Conservation (phyloP, 345 rosid genomes). For the Gossypium stocksii region DNA sequence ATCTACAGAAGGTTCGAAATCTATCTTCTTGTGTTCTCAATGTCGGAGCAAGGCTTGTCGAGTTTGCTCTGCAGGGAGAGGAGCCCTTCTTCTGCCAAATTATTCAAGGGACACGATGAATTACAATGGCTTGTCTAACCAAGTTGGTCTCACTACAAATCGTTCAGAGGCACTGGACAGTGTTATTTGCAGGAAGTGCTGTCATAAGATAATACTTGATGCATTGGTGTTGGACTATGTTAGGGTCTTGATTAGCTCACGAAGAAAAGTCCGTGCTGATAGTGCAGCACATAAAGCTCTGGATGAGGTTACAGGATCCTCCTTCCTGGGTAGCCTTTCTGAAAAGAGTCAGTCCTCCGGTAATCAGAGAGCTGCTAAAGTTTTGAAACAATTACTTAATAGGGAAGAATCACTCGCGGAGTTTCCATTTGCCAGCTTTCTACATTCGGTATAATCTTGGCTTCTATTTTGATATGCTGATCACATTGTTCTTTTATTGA, state of each 20-base stretch:
- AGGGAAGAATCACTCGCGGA: slow-evolving; percentile 85
- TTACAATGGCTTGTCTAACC: slow-evolving; percentile 39
- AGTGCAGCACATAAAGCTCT: slow-evolving; percentile 62
- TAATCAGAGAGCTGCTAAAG: slow-evolving; percentile 25
- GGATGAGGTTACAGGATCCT: slow-evolving; percentile 54
- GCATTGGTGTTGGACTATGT: slow-evolving; percentile 78
- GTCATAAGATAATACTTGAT: slow-evolving; percentile 62
- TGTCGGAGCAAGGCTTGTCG: slow-evolving; percentile 75
- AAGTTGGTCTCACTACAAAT: slow-evolving; percentile 46
- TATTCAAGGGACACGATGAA: slow-evolving; percentile 43
- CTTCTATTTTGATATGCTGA: background rate
- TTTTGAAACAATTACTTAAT: slow-evolving; percentile 45
- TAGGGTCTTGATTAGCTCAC: slow-evolving; percentile 72
- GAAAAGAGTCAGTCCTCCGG: slow-evolving; percentile 37
- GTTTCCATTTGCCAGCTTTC: slow-evolving; percentile 85
- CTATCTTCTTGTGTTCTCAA: slow-evolving; percentile 54
- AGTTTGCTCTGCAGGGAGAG: slow-evolving; percentile 86
- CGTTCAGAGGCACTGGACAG: slow-evolving; percentile 48
- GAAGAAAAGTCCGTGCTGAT: slow-evolving; percentile 71
- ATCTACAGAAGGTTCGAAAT: slow-evolving; percentile 35
- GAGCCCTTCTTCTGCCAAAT: slow-evolving; percentile 67
- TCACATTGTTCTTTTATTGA: background rate
- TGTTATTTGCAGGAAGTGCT: slow-evolving; percentile 71
- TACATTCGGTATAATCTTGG: slow-evolving; percentile 55
- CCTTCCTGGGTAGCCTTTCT: slow-evolving; percentile 32